A percentile compares a stretch with the other conserved stretches of the same genome.
These are phyloP conservation scores for Flaveria bidentis DNA, from an alignment of 129 eudicot genomes.

Conservation along the genomic window DNA sequence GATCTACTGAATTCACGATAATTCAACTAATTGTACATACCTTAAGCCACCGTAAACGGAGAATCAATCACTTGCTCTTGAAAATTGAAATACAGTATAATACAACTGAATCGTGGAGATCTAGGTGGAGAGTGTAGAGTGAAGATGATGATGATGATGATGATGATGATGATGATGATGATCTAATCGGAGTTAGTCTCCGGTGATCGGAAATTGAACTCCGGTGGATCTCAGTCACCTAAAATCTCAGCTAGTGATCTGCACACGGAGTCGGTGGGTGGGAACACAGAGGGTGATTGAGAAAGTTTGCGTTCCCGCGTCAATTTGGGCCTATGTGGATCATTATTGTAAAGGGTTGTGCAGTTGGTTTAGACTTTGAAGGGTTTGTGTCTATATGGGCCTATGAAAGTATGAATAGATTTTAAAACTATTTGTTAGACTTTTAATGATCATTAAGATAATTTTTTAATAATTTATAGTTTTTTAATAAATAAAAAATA, in stretches of 20 bases:
- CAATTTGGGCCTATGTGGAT: constrained; percentile 17
- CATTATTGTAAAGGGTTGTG: not conserved
- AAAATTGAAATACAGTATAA: no score
- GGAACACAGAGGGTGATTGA: not conserved
- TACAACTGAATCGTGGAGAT: constrained; percentile 17
- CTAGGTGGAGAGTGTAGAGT: not conserved
- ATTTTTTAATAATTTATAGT: no score
- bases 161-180: constrained; percentile 24
- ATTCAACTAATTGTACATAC: constrained; percentile 17
- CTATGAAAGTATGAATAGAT: not conserved
- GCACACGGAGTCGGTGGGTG: constrained; percentile 25
- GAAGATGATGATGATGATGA: constrained; percentile 18
- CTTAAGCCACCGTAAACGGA: not conserved
- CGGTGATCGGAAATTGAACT: no score
- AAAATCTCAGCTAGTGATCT: constrained; percentile 27
- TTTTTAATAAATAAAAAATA: no score
- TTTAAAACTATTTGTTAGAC: no score
- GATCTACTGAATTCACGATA: constrained; percentile 35
- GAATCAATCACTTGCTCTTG: no score
- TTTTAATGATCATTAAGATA: no score
- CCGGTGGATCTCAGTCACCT: constrained; percentile 35
- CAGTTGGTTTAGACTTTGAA: no score
- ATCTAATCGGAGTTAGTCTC: constrained; percentile 29
- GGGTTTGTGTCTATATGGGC: not conserved
- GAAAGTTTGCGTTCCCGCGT: constrained; percentile 26